Evolutionary conservation across 345 rosid genomes (phyloP), one percentile per base, ranked within the genome.

Genomic region (Toxicodendron radicans): DNA sequence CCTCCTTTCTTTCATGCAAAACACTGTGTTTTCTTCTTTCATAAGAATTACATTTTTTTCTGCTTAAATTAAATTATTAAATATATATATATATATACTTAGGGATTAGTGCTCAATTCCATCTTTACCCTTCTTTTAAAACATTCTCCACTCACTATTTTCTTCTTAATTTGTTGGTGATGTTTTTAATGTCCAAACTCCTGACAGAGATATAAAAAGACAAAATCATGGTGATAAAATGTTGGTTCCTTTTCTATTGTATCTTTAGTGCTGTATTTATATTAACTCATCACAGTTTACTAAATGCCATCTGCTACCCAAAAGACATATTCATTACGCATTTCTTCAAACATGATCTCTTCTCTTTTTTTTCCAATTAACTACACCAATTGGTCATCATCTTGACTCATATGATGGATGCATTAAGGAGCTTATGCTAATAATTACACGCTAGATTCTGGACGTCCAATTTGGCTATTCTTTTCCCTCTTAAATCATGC

Each of bases 11-110:
- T 64, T 74, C 58, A 74, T 66, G 76, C 79, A 38, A 70, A n/a
- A n/a, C n/a, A n/a, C n/a, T 71, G 77, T 78, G 76, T 63, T 80
- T 78, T 53, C 83, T 84, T 78, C 77, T 60, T 72, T 75, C 58
- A 66, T 57, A 71, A 72, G 73, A 41, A n/a, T n/a, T 7, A 35
- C 41, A 35, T 2, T 0, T 35, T 7, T 58, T 68, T 66, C 54
- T 48, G 10, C 54, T 9, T 13, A 27, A 8, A 57, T 33, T 20
- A n/a, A n/a, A n/a, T n/a, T n/a, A n/a, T n/a, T n/a, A n/a, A n/a
- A n/a, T n/a, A n/a, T n/a, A n/a, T n/a, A n/a, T n/a, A n/a, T n/a
- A n/a, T n/a, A n/a, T n/a, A n/a, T 49, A 43, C 57, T 60, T 60
- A 13, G 58, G 48, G 75, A 72, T 72, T 48, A 20, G 45, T 48